phyloP scores from a whole-genome alignment of 345 rosid genomes.

The Brassica incana region DNA sequence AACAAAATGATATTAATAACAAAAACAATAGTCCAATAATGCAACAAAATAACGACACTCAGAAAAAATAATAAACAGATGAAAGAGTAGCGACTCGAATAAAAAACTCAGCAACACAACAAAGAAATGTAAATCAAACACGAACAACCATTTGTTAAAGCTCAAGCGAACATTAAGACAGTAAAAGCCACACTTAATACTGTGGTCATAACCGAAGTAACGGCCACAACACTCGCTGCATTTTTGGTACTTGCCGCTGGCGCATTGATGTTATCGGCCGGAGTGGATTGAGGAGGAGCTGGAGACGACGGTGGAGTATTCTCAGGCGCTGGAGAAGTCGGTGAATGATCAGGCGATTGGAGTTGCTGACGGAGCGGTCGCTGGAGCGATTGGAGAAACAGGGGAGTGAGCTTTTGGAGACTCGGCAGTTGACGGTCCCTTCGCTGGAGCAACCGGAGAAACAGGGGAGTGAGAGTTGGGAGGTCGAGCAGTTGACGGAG shows the following conservation, averaged over 20 bases:
- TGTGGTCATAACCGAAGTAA: slow-evolving; percentile 24
- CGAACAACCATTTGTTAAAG: not conserved
- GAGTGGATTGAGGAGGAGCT: slow-evolving; percentile 22
- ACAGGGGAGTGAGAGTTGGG: slow-evolving; percentile 2
- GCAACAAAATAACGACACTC: not conserved
- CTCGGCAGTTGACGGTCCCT: not conserved
- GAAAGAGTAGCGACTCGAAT: not conserved
- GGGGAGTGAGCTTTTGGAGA: slow-evolving; percentile 10
- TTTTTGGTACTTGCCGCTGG: slow-evolving; percentile 28
- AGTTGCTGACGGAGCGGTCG: slow-evolving; percentile 7
- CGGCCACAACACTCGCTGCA: slow-evolving; percentile 17
- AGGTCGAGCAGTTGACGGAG: not conserved
- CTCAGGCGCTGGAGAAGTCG: not conserved
- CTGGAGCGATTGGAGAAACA: not conserved
- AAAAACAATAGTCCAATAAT: not conserved
- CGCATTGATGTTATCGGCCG: not conserved
- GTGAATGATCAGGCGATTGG: slow-evolving; percentile 6
- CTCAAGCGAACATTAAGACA: slow-evolving; percentile 20
- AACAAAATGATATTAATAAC: not conserved
- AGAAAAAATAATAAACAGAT: not conserved
- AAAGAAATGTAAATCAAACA: not conserved
- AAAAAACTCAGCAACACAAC: not conserved
- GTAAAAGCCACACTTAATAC: not conserved
- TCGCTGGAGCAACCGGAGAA: slow-evolving; percentile 3
- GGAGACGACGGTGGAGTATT: slow-evolving; percentile 11